Conservation (phyloP, 2,329 filamentous ascomycete species). For the Cordyceps pruinosa region DNA sequence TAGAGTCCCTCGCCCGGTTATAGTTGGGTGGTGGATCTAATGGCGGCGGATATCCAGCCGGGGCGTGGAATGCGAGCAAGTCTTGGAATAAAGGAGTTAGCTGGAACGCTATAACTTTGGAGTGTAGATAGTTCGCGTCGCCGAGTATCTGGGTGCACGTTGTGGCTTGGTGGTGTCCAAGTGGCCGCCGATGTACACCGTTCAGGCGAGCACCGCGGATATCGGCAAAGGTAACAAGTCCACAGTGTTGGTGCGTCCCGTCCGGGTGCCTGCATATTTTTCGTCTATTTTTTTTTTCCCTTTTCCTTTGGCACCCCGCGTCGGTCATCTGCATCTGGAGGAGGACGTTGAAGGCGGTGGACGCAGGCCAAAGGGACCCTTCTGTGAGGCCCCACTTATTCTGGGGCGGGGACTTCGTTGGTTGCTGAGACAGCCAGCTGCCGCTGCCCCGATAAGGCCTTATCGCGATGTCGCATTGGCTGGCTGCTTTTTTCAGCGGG, state of each 20-base stretch:
- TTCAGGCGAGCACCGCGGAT: neutral
- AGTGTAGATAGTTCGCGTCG: neutral
- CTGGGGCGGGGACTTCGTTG: neutral
- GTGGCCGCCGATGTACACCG: neutral
- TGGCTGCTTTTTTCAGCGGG: neutral
- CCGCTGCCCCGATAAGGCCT: neutral
- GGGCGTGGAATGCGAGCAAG: neutral
- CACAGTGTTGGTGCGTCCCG: too few relatives aligned
- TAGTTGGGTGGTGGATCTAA: neutral
- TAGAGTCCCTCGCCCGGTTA: neutral
- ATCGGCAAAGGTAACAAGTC: neutral
- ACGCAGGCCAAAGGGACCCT: too few relatives aligned
- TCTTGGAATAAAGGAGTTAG: too few relatives aligned
- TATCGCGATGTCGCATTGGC: slow-evolving; percentile 9
- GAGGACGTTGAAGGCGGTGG: slow-evolving; percentile 10
- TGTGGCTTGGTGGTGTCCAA: neutral
- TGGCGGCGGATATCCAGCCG: neutral
- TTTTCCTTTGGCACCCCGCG: too few relatives aligned
- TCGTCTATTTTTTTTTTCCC: neutral
- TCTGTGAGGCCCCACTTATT: neutral
- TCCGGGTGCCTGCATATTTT: too few relatives aligned
- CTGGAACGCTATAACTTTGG: neutral
- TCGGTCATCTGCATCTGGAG: too few relatives aligned
- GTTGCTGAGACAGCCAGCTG: slow-evolving; percentile 14
- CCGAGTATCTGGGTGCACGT: neutral